Conservation (phyloP, 2,329 filamentous ascomycete genomes). For the Daldinia eschscholtzii region DNA sequence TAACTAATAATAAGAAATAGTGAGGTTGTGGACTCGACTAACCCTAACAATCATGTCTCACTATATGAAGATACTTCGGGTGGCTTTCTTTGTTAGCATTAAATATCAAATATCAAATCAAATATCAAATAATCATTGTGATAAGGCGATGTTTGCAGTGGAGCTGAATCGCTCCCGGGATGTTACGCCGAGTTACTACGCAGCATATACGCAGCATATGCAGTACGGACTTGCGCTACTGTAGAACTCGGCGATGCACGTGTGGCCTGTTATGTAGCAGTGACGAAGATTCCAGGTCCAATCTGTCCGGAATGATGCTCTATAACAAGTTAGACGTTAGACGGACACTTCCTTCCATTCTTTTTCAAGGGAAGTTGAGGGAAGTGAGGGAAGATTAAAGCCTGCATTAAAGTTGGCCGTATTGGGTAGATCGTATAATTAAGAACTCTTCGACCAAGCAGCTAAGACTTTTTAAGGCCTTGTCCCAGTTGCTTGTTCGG, state of each 20-base stretch:
- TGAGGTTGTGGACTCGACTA: too few relatives aligned
- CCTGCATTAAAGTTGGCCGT: neutral
- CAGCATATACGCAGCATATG: neutral
- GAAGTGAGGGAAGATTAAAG: neutral
- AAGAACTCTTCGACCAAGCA: neutral
- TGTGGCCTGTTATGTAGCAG: slow-evolving; percentile 21
- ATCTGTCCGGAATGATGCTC: slow-evolving; percentile 1
- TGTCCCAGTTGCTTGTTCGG: neutral
- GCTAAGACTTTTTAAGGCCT: slow-evolving; percentile 4
- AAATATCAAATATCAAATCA: neutral
- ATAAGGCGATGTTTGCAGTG: slow-evolving; percentile 23
- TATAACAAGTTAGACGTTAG: slow-evolving; percentile 2
- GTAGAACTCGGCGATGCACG: slow-evolving; percentile 29
- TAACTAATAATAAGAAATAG: neutral
- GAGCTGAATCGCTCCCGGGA: slow-evolving; percentile 17
- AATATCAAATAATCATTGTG: neutral
- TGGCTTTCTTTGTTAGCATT: slow-evolving; percentile 18
- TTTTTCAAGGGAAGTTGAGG: neutral
- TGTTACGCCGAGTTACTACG: slow-evolving; percentile 26
- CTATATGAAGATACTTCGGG: slow-evolving; percentile 7
- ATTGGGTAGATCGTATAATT: slow-evolving; percentile 10
- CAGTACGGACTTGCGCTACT: slow-evolving; percentile 21
- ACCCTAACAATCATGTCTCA: neutral
- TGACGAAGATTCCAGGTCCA: slow-evolving; percentile 7
- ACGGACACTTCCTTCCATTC: slow-evolving; percentile 1